Conservation (phyloP, 1,284 basidiomycete species). For the Heliocybe sulcata region DNA sequence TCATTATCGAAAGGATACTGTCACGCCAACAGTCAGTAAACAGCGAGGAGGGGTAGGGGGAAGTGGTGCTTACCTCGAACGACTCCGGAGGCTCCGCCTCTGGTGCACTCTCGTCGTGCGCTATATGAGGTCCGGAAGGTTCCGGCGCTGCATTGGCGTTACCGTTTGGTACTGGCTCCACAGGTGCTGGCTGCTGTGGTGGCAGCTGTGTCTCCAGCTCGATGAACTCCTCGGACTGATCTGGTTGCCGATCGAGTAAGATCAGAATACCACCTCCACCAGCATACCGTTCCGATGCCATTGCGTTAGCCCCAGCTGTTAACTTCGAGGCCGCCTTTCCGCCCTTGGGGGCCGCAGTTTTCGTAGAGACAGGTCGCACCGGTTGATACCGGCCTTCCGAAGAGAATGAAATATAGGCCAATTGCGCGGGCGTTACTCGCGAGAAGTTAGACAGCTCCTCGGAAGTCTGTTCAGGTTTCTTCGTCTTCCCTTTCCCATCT, state of each 20-base stretch:
- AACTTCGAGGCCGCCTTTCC: constrained; percentile 21
- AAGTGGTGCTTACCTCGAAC: constrained; percentile 60
- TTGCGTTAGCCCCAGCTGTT: constrained; percentile 16
- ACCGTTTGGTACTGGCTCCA: constrained; percentile 14
- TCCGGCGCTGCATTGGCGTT: constrained; percentile 3
- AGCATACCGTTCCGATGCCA: constrained; percentile 51
- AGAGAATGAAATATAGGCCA: constrained; percentile 82
- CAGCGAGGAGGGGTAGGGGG: constrained; percentile 10
- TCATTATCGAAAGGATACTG: constrained; percentile 65
- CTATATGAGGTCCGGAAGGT: constrained; percentile 38
- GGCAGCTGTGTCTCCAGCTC: constrained; percentile 47
- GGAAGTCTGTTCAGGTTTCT: constrained; percentile 69
- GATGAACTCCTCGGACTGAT: constrained; percentile 67
- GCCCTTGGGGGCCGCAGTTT: constrained; percentile 27
- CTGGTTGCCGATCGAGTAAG: constrained; percentile 61
- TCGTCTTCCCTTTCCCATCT: constrained; percentile 27
- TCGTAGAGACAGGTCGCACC: constrained; percentile 74
- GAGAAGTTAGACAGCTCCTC: constrained; percentile 87
- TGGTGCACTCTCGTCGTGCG: constrained; percentile 60
- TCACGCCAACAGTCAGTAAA: constrained; percentile 1
- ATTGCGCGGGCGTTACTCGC: constrained; percentile 87
- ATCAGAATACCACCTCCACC: constrained; percentile 84
- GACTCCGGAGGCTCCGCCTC: constrained; percentile 75
- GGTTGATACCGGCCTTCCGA: constrained; percentile 78
- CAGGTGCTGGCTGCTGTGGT: constrained; percentile 24